Base-by-base conservation (phyloP, 2,329 filamentous ascomycete genomes). In the Thielaviopsis euricoi region DNA sequence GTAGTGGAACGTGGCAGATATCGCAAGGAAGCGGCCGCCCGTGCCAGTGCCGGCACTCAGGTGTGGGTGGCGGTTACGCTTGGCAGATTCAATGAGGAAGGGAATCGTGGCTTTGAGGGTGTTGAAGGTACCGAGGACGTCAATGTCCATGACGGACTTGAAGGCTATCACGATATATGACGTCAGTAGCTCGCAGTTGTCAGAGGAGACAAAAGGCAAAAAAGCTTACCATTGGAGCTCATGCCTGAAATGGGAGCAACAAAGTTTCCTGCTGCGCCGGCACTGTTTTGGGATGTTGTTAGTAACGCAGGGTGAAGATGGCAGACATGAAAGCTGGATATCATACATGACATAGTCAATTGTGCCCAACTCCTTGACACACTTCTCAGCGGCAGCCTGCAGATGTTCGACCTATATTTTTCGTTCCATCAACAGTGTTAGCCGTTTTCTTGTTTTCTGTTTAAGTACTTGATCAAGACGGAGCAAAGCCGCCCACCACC, bases 241-340 rank as follows among this genome's bases (percentile, higher is more conserved):
- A 97, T 79, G 62, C 85, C 85, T 48, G 85, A 79, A 61, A 97
- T 85, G 4, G 91, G 86, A 0, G 89, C 86, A 22, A 98, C 77
- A 70, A 97, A 98, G 71, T 98, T 98, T 60, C 93, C 93, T 19
- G 93, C 93, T 15, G 93, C 93, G 55, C 93, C 93, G 21, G 91
- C 91, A 68, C 87, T 93, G 65, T 54, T n/a, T n/a, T 17, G 7
- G 15, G 13, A 37, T 17, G 54, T 58, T 55, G 60, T 59, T 49
- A 49, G 48, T 21, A 6, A 22, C n/a, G 12, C n/a, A 6, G 13
- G 26, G 19, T n/a, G n/a, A n/a, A 25, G 17, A 21, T n/a, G 12
- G 40, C 23, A 25, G 10, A n/a, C 17, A 17, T 10, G 10, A 21
- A 55, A 19, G 15, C 4, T 4, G 21, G 43, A 33, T 50, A n/a